phyloP scores from a whole-genome alignment of 2,329 filamentous ascomycete species.

The Botryotinia narcissicola region DNA sequence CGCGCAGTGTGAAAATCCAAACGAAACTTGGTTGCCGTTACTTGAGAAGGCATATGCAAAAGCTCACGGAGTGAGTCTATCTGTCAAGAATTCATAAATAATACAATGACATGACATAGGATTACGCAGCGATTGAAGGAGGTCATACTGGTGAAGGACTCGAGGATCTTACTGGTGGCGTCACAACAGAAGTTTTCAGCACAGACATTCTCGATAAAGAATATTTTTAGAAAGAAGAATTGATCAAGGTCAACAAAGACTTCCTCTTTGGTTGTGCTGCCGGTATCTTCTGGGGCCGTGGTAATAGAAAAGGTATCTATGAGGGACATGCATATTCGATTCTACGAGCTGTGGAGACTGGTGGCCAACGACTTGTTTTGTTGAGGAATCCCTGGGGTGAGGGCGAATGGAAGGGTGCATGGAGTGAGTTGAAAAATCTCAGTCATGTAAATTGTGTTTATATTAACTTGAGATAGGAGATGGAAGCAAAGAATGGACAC shows the following conservation, averaged over 20 bases:
- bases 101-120: constrained; percentile 38
- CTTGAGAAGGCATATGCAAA: constrained; percentile 84
- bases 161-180: constrained; percentile 64
- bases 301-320: constrained; percentile 51
- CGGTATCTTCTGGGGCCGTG: constrained; percentile 39
- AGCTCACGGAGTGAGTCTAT: constrained; percentile 55
- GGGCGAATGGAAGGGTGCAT: constrained; percentile 58
- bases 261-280: constrained; percentile 70
- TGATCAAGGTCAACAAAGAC: constrained; percentile 75
- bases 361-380: constrained; percentile 55
- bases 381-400: constrained; percentile 57
- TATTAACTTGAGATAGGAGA: constrained; percentile 39
- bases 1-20: constrained; percentile 69
- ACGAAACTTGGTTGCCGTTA: constrained; percentile 80
- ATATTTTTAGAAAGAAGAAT: constrained; percentile 78
- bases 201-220: constrained; percentile 75
- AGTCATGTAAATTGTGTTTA: background rate
- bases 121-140: constrained; percentile 72
- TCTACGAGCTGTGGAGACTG: constrained; percentile 52
- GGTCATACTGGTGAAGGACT: constrained; percentile 61
- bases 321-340: constrained; percentile 59
- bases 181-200: constrained; percentile 66
- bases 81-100: background rate
- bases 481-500: constrained; percentile 61
- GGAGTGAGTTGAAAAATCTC: constrained; percentile 36